Evolutionary conservation across 1,139 yeast genomes (phyloP).

Genomic region (Insectozyma bohioensis): DNA sequence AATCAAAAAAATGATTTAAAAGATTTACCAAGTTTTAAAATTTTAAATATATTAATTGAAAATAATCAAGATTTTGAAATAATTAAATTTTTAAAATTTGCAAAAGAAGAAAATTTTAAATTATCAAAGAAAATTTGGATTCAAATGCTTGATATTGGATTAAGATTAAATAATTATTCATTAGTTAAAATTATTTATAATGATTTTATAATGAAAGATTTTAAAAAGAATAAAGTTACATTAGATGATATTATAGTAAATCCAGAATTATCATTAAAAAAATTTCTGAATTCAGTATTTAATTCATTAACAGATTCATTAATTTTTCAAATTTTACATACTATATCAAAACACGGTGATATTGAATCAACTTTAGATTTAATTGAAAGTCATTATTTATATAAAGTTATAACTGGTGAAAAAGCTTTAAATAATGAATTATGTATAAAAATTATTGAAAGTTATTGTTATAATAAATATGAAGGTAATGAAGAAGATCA

Average conservation of each 20-base stretch:
- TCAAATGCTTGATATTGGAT: conserved; percentile 22
- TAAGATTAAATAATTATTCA: conserved; percentile 24
- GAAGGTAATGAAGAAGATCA: conserved; percentile 19
- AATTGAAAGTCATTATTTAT: conserved; percentile 39
- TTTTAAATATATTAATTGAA: too few species aligned
- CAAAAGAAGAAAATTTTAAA: neutral
- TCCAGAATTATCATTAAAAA: conserved; percentile 8
- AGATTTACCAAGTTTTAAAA: neutral
- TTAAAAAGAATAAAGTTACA: conserved; percentile 20
- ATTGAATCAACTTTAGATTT: conserved; percentile 33
- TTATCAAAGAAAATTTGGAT: conserved; percentile 5
- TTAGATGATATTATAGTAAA: conserved; percentile 25
- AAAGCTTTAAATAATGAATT: conserved; percentile 34
- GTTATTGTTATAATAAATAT: conserved; percentile 32
- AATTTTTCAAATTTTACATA: conserved; percentile 28
- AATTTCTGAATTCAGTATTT: conserved; percentile 11
- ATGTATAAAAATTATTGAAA: conserved; percentile 33
- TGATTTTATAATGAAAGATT: conserved; percentile 30
- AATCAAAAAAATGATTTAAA: neutral
- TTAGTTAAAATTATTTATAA: conserved; percentile 31
- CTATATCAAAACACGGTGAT: conserved; percentile 39
- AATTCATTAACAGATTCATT: conserved; percentile 17
- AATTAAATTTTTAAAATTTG: neutral
- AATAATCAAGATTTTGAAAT: too few species aligned
- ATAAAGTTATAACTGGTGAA: conserved; percentile 32